Percentiles rank a stretch among this genome's conserved stretches.
phyloP scores from a whole-genome alignment of 2,329 filamentous ascomycete species.

The Coniochaeta sp. region DNA sequence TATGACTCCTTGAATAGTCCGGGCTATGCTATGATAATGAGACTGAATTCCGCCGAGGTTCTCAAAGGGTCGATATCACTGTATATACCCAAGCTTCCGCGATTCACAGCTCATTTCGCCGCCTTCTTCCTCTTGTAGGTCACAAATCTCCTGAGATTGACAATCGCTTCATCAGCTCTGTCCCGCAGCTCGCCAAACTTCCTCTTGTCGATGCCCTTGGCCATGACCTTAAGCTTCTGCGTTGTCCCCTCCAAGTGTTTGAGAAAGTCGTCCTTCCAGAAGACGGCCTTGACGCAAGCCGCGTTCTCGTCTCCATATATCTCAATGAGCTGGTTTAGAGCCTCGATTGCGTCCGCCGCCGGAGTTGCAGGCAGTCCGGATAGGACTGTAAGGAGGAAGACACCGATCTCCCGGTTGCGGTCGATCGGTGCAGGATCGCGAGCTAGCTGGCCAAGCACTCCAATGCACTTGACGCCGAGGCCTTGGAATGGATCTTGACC shows the following conservation, averaged over 20 bases:
- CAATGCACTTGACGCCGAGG: conserved; percentile 59
- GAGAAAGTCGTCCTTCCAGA: conserved; percentile 55
- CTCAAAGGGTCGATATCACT: not conserved
- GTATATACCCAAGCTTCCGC: not conserved
- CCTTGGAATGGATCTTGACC: conserved; percentile 51
- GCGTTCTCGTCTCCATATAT: conserved; percentile 56
- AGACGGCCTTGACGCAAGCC: conserved; percentile 53
- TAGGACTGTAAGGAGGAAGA: conserved; percentile 53
- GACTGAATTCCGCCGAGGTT: not conserved
- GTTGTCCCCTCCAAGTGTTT: conserved; percentile 47
- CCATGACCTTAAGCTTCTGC: conserved; percentile 47
- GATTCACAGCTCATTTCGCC: conserved; percentile 18
- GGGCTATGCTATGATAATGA: no score
- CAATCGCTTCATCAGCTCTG: conserved; percentile 51
- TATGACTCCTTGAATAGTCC: no score
- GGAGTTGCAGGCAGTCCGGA: conserved; percentile 43
- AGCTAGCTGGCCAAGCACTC: conserved; percentile 58
- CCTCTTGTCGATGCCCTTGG: conserved; percentile 56
- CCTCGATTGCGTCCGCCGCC: conserved; percentile 53
- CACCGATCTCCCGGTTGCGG: conserved; percentile 55
- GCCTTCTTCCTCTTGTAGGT: conserved; percentile 56
- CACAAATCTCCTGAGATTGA: conserved; percentile 57
- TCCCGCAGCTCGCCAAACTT: conserved; percentile 46
- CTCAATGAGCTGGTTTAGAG: conserved; percentile 60
- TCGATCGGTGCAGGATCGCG: conserved; percentile 43